Evolutionary conservation across 2,329 filamentous ascomycete genomes (phyloP).

Genomic region (Fusarium denticulatum): DNA sequence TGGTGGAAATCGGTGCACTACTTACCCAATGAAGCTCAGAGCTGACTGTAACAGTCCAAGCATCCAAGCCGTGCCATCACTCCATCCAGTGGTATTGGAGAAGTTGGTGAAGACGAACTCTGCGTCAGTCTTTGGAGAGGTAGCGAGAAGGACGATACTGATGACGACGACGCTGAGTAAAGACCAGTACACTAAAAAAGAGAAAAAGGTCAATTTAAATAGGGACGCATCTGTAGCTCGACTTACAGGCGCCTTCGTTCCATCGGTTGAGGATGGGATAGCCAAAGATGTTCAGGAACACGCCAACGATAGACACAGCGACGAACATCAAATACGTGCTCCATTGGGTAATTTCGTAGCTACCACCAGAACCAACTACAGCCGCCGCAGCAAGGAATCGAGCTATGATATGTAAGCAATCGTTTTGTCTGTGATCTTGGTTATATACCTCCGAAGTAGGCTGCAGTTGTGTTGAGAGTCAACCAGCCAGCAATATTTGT

Average conservation of each 20-base stretch:
- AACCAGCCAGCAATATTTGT: slow-evolving; percentile 58
- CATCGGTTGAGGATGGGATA: slow-evolving; percentile 54
- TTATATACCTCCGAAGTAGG: slow-evolving; percentile 53
- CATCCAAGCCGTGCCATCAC: slow-evolving; percentile 58
- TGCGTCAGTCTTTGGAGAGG: slow-evolving; percentile 52
- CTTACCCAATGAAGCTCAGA: slow-evolving; percentile 47
- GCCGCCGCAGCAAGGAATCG: slow-evolving; percentile 55
- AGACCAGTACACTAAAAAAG: slow-evolving; percentile 51
- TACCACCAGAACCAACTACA: slow-evolving; percentile 51
- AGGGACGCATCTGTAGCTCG: neutral
- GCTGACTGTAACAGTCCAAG: slow-evolving; percentile 56
- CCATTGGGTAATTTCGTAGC: slow-evolving; percentile 52
- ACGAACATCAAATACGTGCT: slow-evolving; percentile 56
- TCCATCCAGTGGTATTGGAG: slow-evolving; percentile 57
- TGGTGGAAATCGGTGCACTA: fast-evolving
- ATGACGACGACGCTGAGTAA: slow-evolving; percentile 54
- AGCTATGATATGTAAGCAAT: slow-evolving; percentile 41
- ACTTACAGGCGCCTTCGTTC: slow-evolving; percentile 53
- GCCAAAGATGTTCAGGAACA: slow-evolving; percentile 53
- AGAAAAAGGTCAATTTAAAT: neutral
- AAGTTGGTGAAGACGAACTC: slow-evolving; percentile 57
- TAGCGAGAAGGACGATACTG: slow-evolving; percentile 55
- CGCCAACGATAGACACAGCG: slow-evolving; percentile 35
- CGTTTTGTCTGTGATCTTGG: too few species aligned
- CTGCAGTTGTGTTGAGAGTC: slow-evolving; percentile 55